Percentiles rank a stretch among this genome's conserved stretches.
phyloP scores from a whole-genome alignment of 176 grass and related monocot species.

The Oryza longistaminata region DNA sequence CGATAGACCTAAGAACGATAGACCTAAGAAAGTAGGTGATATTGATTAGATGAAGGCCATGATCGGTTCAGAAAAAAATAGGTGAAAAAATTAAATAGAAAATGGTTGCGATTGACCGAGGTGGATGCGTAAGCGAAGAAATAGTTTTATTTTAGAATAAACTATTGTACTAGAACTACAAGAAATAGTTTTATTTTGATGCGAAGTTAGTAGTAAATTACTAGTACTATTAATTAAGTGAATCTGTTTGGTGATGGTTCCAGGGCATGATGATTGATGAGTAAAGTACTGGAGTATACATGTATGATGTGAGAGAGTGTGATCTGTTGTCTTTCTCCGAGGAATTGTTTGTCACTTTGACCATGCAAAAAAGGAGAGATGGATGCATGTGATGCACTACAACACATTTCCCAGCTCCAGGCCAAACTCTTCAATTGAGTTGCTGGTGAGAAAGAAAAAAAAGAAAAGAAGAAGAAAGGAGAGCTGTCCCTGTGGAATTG shows the following conservation, averaged over 20 bases:
- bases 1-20: no score
- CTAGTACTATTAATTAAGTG: background rate
- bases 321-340: background rate
- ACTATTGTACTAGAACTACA: no score
- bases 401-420: background rate
- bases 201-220: no score
- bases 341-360: constrained; percentile 10
- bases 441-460: constrained; percentile 2
- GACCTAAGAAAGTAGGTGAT: no score
- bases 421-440: constrained; percentile 48
- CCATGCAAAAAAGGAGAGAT: background rate
- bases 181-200: no score
- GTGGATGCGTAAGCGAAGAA: no score
- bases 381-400: constrained; percentile 32
- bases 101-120: no score
- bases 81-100: no score
- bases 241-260: background rate
- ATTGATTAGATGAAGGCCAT: no score
- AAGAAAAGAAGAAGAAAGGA: background rate
- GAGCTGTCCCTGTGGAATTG: background rate
- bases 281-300: background rate
- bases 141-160: no score
- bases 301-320: background rate
- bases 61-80: no score
- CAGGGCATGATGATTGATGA: background rate